These are phyloP conservation scores for Fusarium sublunatum DNA, from an alignment of 2,329 filamentous ascomycete species.

Conservation along the genomic window DNA sequence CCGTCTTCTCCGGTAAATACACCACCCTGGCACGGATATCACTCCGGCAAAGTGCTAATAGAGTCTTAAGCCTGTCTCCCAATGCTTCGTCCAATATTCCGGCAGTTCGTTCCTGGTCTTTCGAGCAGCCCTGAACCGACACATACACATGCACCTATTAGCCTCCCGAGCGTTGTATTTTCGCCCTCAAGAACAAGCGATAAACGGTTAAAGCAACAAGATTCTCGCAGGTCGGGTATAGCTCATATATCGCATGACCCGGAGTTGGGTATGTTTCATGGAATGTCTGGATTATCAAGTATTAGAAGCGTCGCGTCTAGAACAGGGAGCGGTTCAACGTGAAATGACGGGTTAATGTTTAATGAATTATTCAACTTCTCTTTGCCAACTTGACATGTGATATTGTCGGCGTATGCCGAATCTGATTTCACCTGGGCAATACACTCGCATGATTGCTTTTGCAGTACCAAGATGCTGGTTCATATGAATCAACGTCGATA, in stretches of 20 bases:
- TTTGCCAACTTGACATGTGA: not conserved
- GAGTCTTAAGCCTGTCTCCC: constrained; percentile 10
- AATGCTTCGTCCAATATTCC: constrained; percentile 25
- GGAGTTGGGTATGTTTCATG: constrained; percentile 13
- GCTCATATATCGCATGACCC: constrained; percentile 3
- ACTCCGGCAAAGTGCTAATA: not conserved
- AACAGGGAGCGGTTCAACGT: not conserved
- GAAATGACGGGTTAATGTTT: not conserved
- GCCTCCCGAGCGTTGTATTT: not conserved
- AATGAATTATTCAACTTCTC: not conserved
- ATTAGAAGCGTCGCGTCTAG: constrained; percentile 8
- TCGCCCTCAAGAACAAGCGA: not conserved
- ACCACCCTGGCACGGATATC: not conserved
- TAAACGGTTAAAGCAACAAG: not conserved
- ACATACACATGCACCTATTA: not conserved
- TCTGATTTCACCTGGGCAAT: not conserved
- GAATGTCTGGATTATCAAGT: constrained; percentile 19
- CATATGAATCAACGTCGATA: no score
- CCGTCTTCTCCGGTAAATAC: constrained; percentile 32
- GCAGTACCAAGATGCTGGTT: no score
- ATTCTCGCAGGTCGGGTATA: constrained; percentile 8
- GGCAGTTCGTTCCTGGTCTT: constrained; percentile 2
- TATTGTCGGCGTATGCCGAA: not conserved
- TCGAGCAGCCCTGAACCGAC: not conserved
- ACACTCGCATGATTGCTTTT: no score